phyloP scores from a whole-genome alignment of 1,139 yeast species.

The Geotrichum reessii region DNA sequence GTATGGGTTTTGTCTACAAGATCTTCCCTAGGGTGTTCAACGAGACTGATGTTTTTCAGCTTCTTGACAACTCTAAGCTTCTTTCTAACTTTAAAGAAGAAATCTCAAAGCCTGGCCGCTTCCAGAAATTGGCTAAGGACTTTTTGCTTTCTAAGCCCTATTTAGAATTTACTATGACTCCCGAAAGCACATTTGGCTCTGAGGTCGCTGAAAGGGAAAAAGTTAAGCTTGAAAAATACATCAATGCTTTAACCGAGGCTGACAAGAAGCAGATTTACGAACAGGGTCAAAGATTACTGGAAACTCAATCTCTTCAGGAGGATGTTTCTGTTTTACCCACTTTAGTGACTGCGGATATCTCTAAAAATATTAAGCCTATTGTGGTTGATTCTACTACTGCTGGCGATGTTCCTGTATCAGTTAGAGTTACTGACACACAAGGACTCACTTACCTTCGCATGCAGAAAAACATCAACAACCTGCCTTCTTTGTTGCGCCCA shows the following conservation, averaged over 20 bases:
- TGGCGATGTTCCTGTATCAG: constrained; percentile 28
- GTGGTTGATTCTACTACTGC: constrained; percentile 26
- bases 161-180: constrained; percentile 73
- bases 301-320: constrained; percentile 61
- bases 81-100: constrained; percentile 57
- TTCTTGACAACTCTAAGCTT: constrained; percentile 59
- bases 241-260: constrained; percentile 44
- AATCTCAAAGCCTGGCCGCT: constrained; percentile 49
- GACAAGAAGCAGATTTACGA: constrained; percentile 56
- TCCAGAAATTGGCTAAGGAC: constrained; percentile 52
- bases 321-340: constrained; percentile 79
- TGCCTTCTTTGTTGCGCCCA: constrained; percentile 57
- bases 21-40: constrained; percentile 82
- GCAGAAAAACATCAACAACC: constrained; percentile 42
- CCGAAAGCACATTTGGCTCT: constrained; percentile 51
- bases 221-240: constrained; percentile 44
- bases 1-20: constrained; percentile 68
- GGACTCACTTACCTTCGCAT: constrained; percentile 69
- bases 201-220: constrained; percentile 52
- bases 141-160: constrained; percentile 50
- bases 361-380: constrained; percentile 47
- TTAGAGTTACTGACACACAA: constrained; percentile 34
- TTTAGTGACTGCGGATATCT: constrained; percentile 64
- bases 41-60: constrained; percentile 61
- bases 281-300: constrained; percentile 54